These are phyloP conservation scores for Pichia sp. DNA, from an alignment of 1,139 yeast genomes.

Conservation along the genomic window DNA sequence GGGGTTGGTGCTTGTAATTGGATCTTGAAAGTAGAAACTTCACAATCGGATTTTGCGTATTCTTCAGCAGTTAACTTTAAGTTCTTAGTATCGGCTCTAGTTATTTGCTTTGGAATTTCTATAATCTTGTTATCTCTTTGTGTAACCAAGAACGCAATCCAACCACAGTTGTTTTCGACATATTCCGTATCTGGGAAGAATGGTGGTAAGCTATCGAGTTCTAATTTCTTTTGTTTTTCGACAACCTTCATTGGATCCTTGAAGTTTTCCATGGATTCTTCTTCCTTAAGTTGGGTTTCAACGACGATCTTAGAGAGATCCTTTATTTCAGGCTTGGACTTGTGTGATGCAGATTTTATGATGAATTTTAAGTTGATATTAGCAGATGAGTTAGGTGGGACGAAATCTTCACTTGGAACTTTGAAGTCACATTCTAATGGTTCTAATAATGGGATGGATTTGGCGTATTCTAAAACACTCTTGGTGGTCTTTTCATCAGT, in stretches of 20 bases:
- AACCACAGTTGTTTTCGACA: slow-evolving; percentile 38
- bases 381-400: slow-evolving; percentile 73
- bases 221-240: slow-evolving; percentile 63
- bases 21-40: slow-evolving; percentile 69
- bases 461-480: slow-evolving; percentile 58
- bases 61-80: slow-evolving; percentile 51
- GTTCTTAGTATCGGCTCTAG: slow-evolving; percentile 55
- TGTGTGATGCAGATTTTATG: slow-evolving; percentile 68
- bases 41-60: slow-evolving; percentile 47
- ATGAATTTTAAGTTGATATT: slow-evolving; percentile 75
- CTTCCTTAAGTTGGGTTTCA: slow-evolving; percentile 40
- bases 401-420: slow-evolving; percentile 83
- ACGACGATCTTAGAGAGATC: slow-evolving; percentile 38
- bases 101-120: slow-evolving; percentile 62
- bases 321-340: slow-evolving; percentile 50
- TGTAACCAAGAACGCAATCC: slow-evolving; percentile 66
- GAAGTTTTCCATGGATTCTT: slow-evolving; percentile 61
- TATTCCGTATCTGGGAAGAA: slow-evolving; percentile 58
- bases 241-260: slow-evolving; percentile 71
- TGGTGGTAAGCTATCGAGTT: slow-evolving; percentile 61
- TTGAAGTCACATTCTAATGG: slow-evolving; percentile 70
- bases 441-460: slow-evolving; percentile 66
- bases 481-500: slow-evolving; percentile 35
- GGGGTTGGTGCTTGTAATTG: slow-evolving; percentile 76
- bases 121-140: slow-evolving; percentile 79